phyloP scores from a whole-genome alignment of 306 rosid species.

The Citrullus amarus region DNA sequence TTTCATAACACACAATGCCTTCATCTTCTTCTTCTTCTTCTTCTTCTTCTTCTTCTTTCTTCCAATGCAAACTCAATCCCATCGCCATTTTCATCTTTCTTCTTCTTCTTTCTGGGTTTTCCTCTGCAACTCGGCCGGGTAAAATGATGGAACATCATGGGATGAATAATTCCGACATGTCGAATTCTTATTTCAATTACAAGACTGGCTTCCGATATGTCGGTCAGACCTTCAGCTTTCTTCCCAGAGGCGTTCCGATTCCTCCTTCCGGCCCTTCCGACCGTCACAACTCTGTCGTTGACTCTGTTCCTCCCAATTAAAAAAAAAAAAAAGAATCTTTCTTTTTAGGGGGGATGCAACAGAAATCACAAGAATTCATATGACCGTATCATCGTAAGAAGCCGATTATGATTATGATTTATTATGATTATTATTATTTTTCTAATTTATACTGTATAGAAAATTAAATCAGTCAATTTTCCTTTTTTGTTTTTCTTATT shows the following conservation, averaged over 20 bases:
- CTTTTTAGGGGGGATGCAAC: too few species aligned
- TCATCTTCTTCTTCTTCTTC: background rate
- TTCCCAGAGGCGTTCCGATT: slow-evolving; percentile 55
- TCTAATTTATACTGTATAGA: background rate
- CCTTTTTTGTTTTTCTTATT: background rate
- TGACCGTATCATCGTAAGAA: background rate
- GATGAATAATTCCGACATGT: background rate
- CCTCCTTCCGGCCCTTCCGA: slow-evolving; percentile 91
- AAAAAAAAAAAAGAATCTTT: too few species aligned
- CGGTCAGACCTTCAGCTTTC: slow-evolving; percentile 46
- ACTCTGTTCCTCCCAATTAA: slow-evolving; percentile 45
- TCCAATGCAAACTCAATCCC: slow-evolving; percentile 12
- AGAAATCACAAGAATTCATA: background rate
- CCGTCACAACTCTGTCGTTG: slow-evolving; percentile 54
- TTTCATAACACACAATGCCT: background rate
- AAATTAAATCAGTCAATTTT: background rate
- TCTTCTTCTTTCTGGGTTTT: slow-evolving; percentile 32
- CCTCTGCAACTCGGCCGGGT: slow-evolving; percentile 50
- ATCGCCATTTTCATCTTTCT: slow-evolving; percentile 13
- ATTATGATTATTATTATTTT: background rate
- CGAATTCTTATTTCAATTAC: slow-evolving; percentile 4
- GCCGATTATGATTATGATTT: background rate
- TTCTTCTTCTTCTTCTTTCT: slow-evolving; percentile 3
- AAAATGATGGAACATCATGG: slow-evolving; percentile 5
- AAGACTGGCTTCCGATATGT: slow-evolving; percentile 11